These are phyloP conservation scores for Globisporangium cystogenes DNA, from an alignment of 352 stramenopile species.

Conservation along the genomic window DNA sequence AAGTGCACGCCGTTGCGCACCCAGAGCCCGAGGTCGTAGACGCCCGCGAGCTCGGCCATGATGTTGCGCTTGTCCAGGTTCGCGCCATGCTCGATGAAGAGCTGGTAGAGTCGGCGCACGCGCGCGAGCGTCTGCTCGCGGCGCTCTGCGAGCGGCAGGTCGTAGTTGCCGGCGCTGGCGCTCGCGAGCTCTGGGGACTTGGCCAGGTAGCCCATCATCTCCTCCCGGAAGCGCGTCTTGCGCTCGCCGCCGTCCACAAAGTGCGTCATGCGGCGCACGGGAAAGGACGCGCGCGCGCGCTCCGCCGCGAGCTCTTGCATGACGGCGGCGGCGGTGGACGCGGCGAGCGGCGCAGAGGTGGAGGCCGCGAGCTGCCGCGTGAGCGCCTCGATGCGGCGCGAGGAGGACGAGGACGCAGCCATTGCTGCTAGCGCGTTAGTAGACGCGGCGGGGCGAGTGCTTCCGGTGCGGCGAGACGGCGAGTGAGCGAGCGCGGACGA, in stretches of 20 bases:
- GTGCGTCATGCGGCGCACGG: slow-evolving; percentile 45
- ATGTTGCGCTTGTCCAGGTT: slow-evolving; percentile 52
- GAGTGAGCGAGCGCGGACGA: not conserved
- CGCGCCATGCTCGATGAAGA: slow-evolving; percentile 55
- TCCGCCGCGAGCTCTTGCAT: slow-evolving; percentile 45
- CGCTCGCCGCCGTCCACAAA: slow-evolving; percentile 48
- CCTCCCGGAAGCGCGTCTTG: slow-evolving; percentile 37
- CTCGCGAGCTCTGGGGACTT: slow-evolving; percentile 34
- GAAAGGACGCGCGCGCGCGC: slow-evolving; percentile 42
- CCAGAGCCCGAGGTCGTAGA: slow-evolving; percentile 63
- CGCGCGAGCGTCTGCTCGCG: slow-evolving; percentile 46
- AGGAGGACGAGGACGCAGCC: slow-evolving; percentile 18
- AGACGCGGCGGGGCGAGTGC: no score
- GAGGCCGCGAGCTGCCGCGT: slow-evolving; percentile 32
- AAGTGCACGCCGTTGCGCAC: slow-evolving; percentile 82
- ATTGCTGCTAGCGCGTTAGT: no score
- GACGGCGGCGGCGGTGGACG: slow-evolving; percentile 34
- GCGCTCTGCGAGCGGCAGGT: slow-evolving; percentile 41
- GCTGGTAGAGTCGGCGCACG: slow-evolving; percentile 45
- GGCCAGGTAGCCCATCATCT: slow-evolving; percentile 45
- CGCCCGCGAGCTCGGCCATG: slow-evolving; percentile 53
- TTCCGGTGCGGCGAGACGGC: not conserved
- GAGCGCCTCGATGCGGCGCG: slow-evolving; percentile 42
- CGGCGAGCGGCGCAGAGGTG: slow-evolving; percentile 14
- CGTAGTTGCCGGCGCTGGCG: slow-evolving; percentile 31